Evolutionary conservation across 2,329 filamentous ascomycete genomes (phyloP), one percentile per base, ranked within the genome.

Genomic region (Hymenoscyphus fraxineus): DNA sequence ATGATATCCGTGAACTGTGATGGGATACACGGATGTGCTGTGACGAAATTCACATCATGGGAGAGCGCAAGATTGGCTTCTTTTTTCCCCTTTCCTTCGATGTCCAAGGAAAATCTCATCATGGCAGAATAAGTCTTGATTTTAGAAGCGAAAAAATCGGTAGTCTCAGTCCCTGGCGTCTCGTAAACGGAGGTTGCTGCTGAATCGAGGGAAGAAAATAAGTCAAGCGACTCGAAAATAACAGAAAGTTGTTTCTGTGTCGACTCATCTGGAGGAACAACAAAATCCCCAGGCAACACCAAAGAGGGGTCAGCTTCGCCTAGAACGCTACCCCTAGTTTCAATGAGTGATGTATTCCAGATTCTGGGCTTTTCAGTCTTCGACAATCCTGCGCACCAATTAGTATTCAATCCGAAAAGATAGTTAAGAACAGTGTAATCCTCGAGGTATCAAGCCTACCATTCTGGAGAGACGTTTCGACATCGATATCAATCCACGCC

Each of bases 31-130:
- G 87, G 87, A 68, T 88, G 85, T 0, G 86, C 86, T 0, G 87
- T 88, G 19, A 88, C 84, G 72, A 89, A 89, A 69, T 83, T 83
- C 27, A 88, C 80, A 64, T 89, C 86, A 68, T 86, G 83, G 6
- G 77, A 75, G 10, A 90, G 74, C 0, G 79, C 65, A n/a, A 75
- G 59, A 59, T 72, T 71, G 7, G 73, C 47, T 51, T 73, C 70
- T 60, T 63, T 73, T 35, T 66, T 68, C 1, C 67, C 64, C 13
- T 71, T 68, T 4, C 64, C 69, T 12, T 67, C 66, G 6, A 63
- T 32, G 9, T 67, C 60, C 5, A 74, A 41, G 12, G 62, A 56
- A 59, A 76, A 76, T 13, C 68, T 65, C 68, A 76, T 71, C 66
- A 72, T 71, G 7, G 73, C 72, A 12, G 74, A 74, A 51, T 73